Evolutionary conservation across 768 basidiomycete species (phyloP), one percentile per base, ranked within the genome.

Genomic region (Lentinula raphanica): DNA sequence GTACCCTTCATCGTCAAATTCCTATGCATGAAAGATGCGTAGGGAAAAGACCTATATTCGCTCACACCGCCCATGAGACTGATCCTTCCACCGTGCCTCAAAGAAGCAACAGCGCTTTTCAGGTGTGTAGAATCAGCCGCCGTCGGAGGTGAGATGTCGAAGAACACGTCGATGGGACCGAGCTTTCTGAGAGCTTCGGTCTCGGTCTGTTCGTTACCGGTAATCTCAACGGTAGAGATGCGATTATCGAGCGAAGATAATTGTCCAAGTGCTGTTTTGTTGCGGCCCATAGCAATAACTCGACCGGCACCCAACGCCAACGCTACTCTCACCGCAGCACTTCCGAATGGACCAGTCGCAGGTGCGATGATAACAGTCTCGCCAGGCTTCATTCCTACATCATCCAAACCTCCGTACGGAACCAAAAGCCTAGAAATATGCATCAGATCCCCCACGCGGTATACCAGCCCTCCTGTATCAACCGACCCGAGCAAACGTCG

Each of bases 231-330:
- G 31, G 35, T 53, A 12, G 3, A 28, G 32, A 53, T 32, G 5
- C 39, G 32, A 28, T 1, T 23, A 25, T 28, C 19, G 15, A 36
- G 31, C 5, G 39, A 15, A 8, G 19, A 36, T 23, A 53, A 25
- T 25, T 36, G 8, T 1, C 38, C 5, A 2, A 36, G 32, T 12
- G 19, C 21, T 25, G 25, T n/a, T 53, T 53, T 38, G 21, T 56
- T 44, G 19, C 54, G 53, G 3, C 59, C 49, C 59, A 49, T 50
- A 8, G 59, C 59, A 21, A 60, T 36, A 15, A 60, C 59, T 15
- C 59, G 48, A 31, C 51, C 51, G 13, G 59, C 59, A 38, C 59
- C 59, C 56, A 60, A 51, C 25, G 59, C 59, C 8, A 60, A 50
- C 21, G 59, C 59, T 13, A 49, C 29, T 5, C 49, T 9, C 6